Evolutionary conservation across 2,329 filamentous ascomycete genomes (phyloP).

Genomic region (Juglanconis juglandina): DNA sequence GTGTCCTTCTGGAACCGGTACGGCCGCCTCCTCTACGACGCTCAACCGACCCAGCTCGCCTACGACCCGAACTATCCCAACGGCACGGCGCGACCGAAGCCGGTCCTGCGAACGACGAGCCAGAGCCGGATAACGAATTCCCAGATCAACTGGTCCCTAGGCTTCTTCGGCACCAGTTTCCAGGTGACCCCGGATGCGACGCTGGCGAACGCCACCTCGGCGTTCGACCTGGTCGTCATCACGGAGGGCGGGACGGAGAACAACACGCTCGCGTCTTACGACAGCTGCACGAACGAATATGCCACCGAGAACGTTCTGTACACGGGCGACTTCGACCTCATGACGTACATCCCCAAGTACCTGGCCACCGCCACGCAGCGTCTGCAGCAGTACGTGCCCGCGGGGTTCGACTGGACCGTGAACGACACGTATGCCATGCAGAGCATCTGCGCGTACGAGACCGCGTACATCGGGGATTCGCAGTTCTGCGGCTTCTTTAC

Average conservation of each 20-base stretch:
- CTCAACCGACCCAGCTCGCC: slow-evolving; percentile 41
- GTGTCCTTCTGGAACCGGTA: slow-evolving; percentile 53
- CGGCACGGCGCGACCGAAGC: slow-evolving; percentile 44
- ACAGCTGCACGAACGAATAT: slow-evolving; percentile 43
- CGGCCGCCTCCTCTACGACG: slow-evolving; percentile 50
- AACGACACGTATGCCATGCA: slow-evolving; percentile 50
- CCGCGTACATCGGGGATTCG: slow-evolving; percentile 44
- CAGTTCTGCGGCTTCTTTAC: slow-evolving; percentile 54
- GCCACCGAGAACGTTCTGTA: slow-evolving; percentile 27
- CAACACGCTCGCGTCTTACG: slow-evolving; percentile 51
- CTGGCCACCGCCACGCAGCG: slow-evolving; percentile 39
- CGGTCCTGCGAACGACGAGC: slow-evolving; percentile 50
- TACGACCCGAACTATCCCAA: slow-evolving; percentile 45
- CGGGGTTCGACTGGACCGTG: slow-evolving; percentile 43
- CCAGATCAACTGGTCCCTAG: slow-evolving; percentile 49
- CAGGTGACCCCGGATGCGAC: slow-evolving; percentile 32
- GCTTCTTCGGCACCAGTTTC: slow-evolving; percentile 49
- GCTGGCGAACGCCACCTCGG: slow-evolving; percentile 36
- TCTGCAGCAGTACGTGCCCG: slow-evolving; percentile 43
- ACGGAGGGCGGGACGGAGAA: slow-evolving; percentile 48
- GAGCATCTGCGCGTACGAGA: slow-evolving; percentile 54
- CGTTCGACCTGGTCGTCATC: slow-evolving; percentile 47
- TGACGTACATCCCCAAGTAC: slow-evolving; percentile 32
- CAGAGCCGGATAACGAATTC: slow-evolving; percentile 54
- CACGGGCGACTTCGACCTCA: slow-evolving; percentile 38